phyloP scores from a whole-genome alignment of 768 basidiomycete genomes.

The Suillus plorans region DNA sequence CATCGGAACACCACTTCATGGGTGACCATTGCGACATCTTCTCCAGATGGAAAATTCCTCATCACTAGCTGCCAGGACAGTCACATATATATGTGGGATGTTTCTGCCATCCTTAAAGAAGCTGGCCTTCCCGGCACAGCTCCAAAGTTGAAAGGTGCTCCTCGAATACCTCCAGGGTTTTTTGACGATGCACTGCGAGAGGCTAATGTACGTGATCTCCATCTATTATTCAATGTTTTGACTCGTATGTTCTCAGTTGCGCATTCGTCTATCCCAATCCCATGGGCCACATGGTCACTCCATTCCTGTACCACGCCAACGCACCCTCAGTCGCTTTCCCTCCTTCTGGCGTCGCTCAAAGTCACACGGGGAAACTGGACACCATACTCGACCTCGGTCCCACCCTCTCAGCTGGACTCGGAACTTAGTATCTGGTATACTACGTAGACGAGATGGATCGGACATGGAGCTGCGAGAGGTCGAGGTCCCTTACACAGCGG shows the following conservation, averaged over 20 bases:
- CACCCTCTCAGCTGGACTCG: neutral
- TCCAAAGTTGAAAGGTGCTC: neutral
- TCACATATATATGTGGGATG: neutral
- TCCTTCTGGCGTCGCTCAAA: neutral
- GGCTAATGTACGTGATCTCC: neutral
- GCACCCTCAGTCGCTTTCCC: neutral
- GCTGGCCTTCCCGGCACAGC: neutral
- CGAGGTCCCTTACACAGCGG: neutral
- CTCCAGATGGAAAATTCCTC: neutral
- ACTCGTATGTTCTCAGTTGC: neutral
- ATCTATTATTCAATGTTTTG: neutral
- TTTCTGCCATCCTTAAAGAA: neutral
- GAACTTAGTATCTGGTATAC: neutral
- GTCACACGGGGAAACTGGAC: neutral
- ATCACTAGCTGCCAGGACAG: fast-evolving
- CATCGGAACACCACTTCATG: neutral
- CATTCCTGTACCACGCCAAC: neutral
- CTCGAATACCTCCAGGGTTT: neutral
- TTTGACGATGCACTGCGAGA: neutral
- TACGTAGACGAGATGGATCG: neutral
- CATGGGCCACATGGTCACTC: neutral
- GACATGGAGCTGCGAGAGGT: neutral
- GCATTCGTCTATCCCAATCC: neutral
- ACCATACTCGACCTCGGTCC: no score
- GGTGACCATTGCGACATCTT: neutral